Percentiles rank a stretch among this genome's conserved stretches.
These are phyloP conservation scores for Urochloa ruziziensis DNA, from an alignment of 176 grass and related monocot species.

Conservation along the genomic window DNA sequence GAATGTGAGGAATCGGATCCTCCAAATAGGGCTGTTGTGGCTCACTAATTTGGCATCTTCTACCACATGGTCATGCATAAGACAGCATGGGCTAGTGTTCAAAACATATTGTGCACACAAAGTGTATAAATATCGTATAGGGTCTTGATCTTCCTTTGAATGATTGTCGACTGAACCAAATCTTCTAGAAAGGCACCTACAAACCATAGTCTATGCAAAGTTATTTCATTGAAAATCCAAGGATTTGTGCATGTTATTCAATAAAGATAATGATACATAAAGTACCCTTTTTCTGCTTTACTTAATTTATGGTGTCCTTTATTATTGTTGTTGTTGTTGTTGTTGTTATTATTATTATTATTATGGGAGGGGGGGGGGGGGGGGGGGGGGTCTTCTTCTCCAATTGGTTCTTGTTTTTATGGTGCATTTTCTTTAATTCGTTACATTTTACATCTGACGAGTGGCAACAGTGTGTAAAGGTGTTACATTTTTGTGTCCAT, in stretches of 20 bases:
- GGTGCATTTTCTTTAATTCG: too few relatives aligned
- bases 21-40: constrained; percentile 26
- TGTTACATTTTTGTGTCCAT: too few relatives aligned
- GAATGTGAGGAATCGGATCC: constrained; percentile 47
- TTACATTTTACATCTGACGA: too few relatives aligned
- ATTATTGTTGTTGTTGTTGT: too few relatives aligned
- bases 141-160: constrained; percentile 16
- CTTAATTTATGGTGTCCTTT: neutral
- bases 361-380: too few relatives aligned
- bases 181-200: constrained; percentile 24
- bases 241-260: neutral
- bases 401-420: too few relatives aligned
- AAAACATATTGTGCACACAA: neutral
- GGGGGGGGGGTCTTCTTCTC: too few relatives aligned
- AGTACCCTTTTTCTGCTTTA: too few relatives aligned
- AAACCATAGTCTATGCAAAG: neutral
- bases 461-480: too few relatives aligned
- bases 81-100: neutral
- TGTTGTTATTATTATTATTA: too few relatives aligned
- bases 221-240: neutral
- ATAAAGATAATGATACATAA: too few relatives aligned
- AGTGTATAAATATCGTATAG: neutral
- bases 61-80: constrained; percentile 13
- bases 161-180: constrained; percentile 9
- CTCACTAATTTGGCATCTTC: constrained; percentile 27